phyloP scores from a whole-genome alignment of 768 basidiomycete species.

The Tylopilus rubrobrunneus region DNA sequence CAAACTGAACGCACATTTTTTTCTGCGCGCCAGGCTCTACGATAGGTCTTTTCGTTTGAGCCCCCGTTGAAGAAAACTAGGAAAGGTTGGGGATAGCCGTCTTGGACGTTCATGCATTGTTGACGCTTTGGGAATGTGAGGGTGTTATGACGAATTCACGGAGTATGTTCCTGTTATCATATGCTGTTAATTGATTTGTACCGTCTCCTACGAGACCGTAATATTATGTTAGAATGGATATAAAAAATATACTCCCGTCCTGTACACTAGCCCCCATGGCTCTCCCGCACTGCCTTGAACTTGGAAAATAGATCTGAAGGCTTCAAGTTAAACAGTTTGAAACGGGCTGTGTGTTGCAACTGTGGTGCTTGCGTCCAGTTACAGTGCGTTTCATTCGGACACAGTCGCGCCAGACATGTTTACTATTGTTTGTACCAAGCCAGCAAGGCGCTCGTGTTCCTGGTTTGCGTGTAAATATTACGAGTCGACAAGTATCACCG shows the following conservation, averaged over 20 bases:
- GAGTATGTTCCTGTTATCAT: conserved; percentile 26
- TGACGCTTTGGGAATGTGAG: neutral
- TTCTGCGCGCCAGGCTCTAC: conserved; percentile 14
- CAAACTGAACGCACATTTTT: conserved; percentile 15
- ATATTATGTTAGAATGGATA: conserved; percentile 27
- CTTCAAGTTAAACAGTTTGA: no score
- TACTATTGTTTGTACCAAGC: neutral
- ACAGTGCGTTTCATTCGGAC: no score
- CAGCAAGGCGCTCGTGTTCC: neutral
- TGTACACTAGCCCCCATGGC: neutral
- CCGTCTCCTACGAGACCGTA: conserved; percentile 23
- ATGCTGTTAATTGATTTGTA: conserved; percentile 32
- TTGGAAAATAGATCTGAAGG: no score
- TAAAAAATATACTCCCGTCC: conserved; percentile 2
- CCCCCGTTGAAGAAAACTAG: neutral
- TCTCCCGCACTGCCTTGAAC: no score
- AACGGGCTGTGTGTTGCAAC: no score
- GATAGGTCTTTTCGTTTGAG: conserved; percentile 6
- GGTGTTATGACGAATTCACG: conserved; percentile 11
- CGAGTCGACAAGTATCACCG: neutral
- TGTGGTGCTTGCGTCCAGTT: no score
- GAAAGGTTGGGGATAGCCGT: neutral
- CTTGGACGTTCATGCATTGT: conserved; percentile 3
- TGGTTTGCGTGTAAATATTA: neutral
- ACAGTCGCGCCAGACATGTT: neutral